A percentile compares a stretch with the other conserved stretches of the same genome.
Conservation (phyloP, 2,329 filamentous ascomycete genomes). For the Colletotrichum tamarilloi region DNA sequence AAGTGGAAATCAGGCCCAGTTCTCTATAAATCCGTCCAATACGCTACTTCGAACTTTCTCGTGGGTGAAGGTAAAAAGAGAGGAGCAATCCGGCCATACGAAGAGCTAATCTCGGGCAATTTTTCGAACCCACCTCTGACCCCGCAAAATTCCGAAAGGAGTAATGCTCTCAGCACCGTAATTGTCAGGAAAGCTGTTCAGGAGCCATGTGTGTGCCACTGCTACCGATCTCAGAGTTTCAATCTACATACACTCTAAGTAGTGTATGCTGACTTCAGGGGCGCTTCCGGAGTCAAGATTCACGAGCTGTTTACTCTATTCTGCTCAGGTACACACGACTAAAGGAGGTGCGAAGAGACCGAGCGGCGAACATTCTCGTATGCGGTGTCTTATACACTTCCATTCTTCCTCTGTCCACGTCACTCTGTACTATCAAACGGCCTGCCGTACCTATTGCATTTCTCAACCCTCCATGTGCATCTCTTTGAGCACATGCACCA, state of each 20-base stretch:
- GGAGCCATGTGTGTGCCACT: background rate
- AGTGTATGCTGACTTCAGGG: slow-evolving; percentile 16
- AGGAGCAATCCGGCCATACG: slow-evolving; percentile 8
- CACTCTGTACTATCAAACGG: background rate
- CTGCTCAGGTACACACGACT: background rate
- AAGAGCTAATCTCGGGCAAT: slow-evolving; percentile 30
- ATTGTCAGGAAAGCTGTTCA: slow-evolving; percentile 6
- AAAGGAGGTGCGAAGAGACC: background rate
- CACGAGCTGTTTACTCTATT: background rate
- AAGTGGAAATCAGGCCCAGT: slow-evolving; percentile 16
- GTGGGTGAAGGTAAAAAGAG: background rate
- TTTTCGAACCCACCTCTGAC: background rate
- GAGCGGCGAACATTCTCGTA: background rate
- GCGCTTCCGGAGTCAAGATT: background rate
- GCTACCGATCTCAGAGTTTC: slow-evolving; percentile 4
- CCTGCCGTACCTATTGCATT: background rate
- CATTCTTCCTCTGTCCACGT: background rate
- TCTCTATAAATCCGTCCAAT: background rate
- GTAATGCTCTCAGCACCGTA: background rate
- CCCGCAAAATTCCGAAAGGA: slow-evolving; percentile 8
- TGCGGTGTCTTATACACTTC: background rate
- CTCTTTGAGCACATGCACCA: background rate
- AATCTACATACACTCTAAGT: background rate
- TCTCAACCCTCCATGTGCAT: background rate
- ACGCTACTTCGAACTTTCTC: background rate